phyloP scores from a whole-genome alignment of 192 early-diverging fungal species.

The Coemansia sp. region DNA sequence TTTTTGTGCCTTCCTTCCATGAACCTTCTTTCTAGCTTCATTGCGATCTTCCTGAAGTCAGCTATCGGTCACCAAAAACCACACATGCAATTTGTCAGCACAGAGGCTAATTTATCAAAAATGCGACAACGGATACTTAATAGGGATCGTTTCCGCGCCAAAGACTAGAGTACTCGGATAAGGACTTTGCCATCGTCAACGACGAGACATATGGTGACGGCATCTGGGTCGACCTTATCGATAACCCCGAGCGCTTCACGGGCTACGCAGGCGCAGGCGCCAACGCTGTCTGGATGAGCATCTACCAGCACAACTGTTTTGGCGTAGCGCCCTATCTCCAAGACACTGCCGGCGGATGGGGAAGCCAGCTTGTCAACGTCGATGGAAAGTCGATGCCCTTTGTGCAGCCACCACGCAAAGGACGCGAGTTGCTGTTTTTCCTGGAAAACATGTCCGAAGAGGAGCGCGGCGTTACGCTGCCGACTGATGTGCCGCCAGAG shows the following conservation, averaged over 20 bases:
- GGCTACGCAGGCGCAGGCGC: slow-evolving; percentile 91
- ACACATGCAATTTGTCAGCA: not conserved
- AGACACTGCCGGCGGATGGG: slow-evolving; percentile 59
- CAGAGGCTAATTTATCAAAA: slow-evolving; percentile 7
- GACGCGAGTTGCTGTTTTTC: slow-evolving; percentile 52
- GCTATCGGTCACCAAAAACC: not conserved
- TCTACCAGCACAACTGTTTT: slow-evolving; percentile 98
- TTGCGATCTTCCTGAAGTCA: not conserved
- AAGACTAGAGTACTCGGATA: slow-evolving; percentile 64
- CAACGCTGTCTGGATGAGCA: slow-evolving; percentile 89
- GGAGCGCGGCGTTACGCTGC: slow-evolving; percentile 50
- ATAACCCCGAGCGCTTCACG: slow-evolving; percentile 96
- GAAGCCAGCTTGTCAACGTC: slow-evolving; percentile 49
- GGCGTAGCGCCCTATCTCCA: slow-evolving; percentile 60
- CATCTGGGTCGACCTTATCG: slow-evolving; percentile 83
- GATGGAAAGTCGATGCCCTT: slow-evolving; percentile 51
- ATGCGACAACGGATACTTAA: not conserved
- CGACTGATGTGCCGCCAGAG: slow-evolving; percentile 43
- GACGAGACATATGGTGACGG: slow-evolving; percentile 73
- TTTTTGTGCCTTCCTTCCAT: too few species aligned
- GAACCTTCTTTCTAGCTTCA: not conserved
- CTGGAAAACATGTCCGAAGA: slow-evolving; percentile 59
- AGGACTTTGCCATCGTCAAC: slow-evolving; percentile 89
- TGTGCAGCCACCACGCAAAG: slow-evolving; percentile 54
- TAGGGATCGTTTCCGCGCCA: slow-evolving; percentile 28